Conservation (phyloP, 306 rosid genomes). For the Dalbergia cochinchinensis region DNA sequence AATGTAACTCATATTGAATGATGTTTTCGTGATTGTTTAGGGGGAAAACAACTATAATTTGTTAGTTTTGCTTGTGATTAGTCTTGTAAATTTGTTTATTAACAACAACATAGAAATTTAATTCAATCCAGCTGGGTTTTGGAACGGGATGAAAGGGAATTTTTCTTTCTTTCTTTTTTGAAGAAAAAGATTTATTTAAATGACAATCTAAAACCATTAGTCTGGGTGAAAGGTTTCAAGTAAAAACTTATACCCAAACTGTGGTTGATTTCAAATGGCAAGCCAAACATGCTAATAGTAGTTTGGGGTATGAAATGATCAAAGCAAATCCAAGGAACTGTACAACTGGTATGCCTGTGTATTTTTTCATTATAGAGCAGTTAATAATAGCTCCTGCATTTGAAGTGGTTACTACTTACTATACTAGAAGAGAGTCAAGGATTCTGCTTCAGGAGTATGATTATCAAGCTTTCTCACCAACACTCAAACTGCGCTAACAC, state of each 20-base stretch:
- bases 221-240: too few species aligned
- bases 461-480: constrained; percentile 11
- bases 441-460: constrained; percentile 38
- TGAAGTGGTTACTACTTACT: neutral
- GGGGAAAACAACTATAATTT: neutral
- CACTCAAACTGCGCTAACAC: constrained; percentile 32
- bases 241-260: too few species aligned
- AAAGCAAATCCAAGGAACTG: neutral
- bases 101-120: neutral
- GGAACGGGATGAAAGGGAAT: neutral
- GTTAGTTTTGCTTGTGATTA: neutral
- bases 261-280: too few species aligned
- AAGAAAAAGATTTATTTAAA: neutral
- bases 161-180: too few species aligned
- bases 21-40: neutral
- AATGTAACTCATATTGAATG: constrained; percentile 4
- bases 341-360: neutral
- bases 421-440: neutral
- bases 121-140: neutral
- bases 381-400: neutral
- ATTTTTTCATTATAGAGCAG: constrained; percentile 3
- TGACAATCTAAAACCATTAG: neutral
- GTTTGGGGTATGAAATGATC: constrained; percentile 16
- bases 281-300: neutral
- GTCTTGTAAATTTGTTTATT: neutral